A percentile compares a stretch with the other conserved stretches of the same genome.
These are phyloP conservation scores for Kluyveromyces sp. DNA, from an alignment of 1,139 yeast species.

Conservation along the genomic window DNA sequence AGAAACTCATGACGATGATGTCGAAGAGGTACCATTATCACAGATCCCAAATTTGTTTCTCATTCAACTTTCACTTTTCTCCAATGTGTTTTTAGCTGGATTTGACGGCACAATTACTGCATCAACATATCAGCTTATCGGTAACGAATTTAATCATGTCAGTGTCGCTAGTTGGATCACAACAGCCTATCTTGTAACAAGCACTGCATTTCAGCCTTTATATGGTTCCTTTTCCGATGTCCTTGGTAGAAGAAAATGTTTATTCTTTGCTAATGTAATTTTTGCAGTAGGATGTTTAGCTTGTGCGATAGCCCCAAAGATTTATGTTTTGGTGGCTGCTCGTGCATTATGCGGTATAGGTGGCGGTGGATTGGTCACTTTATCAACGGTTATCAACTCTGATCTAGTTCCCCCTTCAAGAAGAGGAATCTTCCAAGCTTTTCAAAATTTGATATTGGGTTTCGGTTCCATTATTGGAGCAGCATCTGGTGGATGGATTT, in stretches of 20 bases:
- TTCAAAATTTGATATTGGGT: conserved; percentile 9
- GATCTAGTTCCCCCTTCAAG: conserved; percentile 11
- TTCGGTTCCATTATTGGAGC: conserved; percentile 11
- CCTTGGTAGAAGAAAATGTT: conserved; percentile 30
- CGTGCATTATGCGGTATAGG: conserved; percentile 12
- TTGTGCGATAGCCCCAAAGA: conserved; percentile 8
- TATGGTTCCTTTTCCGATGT: conserved; percentile 33
- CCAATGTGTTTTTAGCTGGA: conserved; percentile 32
- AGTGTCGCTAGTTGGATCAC: conserved; percentile 30
- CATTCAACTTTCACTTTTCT: conserved; percentile 30
- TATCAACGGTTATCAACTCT: conserved; percentile 11
- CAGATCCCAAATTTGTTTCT: conserved; percentile 10
- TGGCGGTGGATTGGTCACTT: conserved; percentile 11
- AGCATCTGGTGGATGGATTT: conserved; percentile 56
- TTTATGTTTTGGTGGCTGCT: conserved; percentile 9
- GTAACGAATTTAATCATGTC: conserved; percentile 34
- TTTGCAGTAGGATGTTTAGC: conserved; percentile 24
- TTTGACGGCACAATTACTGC: conserved; percentile 34
- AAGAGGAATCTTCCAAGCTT: conserved; percentile 3
- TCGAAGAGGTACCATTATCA: not conserved
- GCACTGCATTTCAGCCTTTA: conserved; percentile 28
- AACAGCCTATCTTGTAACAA: conserved; percentile 25
- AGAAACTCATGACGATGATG: not conserved
- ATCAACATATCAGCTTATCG: conserved; percentile 32
- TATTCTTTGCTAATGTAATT: conserved; percentile 23